Evolutionary conservation across 768 basidiomycete genomes (phyloP).

Genomic region (Boletus fagicola): DNA sequence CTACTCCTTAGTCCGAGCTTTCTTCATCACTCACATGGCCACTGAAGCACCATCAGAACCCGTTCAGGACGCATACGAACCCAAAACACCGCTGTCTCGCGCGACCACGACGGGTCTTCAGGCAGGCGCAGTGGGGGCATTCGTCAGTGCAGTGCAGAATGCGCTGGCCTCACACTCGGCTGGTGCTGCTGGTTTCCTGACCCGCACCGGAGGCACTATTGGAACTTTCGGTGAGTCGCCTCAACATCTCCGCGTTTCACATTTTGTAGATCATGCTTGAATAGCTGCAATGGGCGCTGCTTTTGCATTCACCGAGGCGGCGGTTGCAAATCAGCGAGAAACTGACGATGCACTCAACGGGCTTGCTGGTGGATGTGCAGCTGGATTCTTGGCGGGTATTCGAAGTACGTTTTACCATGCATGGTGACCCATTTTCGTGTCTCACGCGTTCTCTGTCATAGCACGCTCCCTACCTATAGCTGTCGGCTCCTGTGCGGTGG

Average conservation of each 20-base stretch:
- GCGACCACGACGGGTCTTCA: conserved; percentile 62
- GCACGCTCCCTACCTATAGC: conserved; percentile 84
- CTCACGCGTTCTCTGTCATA: conserved; percentile 32
- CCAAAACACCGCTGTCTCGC: conserved; percentile 54
- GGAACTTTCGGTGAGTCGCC: conserved; percentile 78
- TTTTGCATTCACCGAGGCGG: conserved; percentile 79
- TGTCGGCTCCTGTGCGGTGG: conserved; percentile 70
- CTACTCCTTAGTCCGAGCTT: neutral
- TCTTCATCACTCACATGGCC: conserved; percentile 22
- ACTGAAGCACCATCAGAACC: conserved; percentile 18
- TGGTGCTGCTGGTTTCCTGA: conserved; percentile 84
- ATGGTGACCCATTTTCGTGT: neutral
- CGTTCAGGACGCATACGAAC: conserved; percentile 37
- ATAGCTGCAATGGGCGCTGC: conserved; percentile 87
- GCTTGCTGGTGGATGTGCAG: conserved; percentile 86
- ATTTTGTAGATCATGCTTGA: conserved; percentile 8
- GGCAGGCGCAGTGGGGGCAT: conserved; percentile 60
- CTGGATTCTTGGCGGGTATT: conserved; percentile 87
- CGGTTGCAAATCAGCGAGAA: conserved; percentile 76
- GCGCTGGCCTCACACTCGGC: conserved; percentile 71
- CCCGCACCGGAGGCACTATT: conserved; percentile 85
- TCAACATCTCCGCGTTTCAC: neutral
- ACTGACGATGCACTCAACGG: conserved; percentile 81
- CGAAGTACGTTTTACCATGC: conserved; percentile 50
- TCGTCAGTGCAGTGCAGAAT: conserved; percentile 76